phyloP scores from a whole-genome alignment of 805 yeast genomes.

The Hanseniaspora taiwanica region DNA sequence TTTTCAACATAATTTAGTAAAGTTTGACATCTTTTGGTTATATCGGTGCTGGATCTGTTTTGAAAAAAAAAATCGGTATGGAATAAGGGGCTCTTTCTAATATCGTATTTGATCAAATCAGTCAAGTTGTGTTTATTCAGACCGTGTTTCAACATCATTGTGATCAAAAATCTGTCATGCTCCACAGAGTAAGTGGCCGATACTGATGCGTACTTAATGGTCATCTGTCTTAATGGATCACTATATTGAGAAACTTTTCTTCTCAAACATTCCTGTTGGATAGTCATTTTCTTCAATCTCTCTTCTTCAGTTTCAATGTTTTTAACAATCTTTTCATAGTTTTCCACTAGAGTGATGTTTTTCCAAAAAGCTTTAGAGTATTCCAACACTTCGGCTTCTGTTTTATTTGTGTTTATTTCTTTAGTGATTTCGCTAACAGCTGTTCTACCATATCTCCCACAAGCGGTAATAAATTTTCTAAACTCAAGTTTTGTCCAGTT shows the following conservation, averaged over 20 bases:
- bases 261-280: conserved; percentile 70
- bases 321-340: conserved; percentile 67
- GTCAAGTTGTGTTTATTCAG: conserved; percentile 65
- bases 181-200: conserved; percentile 67
- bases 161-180: conserved; percentile 78
- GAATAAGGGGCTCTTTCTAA: conserved; percentile 63
- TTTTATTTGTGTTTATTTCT: conserved; percentile 68
- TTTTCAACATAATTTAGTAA: conserved; percentile 60
- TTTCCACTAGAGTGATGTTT: conserved; percentile 67
- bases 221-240: conserved; percentile 71
- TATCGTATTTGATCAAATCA: conserved; percentile 64
- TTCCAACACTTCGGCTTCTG: conserved; percentile 61
- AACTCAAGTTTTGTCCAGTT: conserved; percentile 87
- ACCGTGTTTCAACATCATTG: conserved; percentile 71
- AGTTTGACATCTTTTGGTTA: conserved; percentile 71
- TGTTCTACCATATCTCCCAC: conserved; percentile 73
- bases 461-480: conserved; percentile 58
- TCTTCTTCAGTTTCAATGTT: conserved; percentile 89
- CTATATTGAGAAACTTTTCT: conserved; percentile 56
- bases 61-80: conserved; percentile 81
- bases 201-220: conserved; percentile 52
- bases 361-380: conserved; percentile 78
- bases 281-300: conserved; percentile 43
- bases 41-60: conserved; percentile 63
- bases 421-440: conserved; percentile 54